Base-by-base conservation (phyloP, 768 basidiomycete genomes). In the Tricholoma sp. region DNA sequence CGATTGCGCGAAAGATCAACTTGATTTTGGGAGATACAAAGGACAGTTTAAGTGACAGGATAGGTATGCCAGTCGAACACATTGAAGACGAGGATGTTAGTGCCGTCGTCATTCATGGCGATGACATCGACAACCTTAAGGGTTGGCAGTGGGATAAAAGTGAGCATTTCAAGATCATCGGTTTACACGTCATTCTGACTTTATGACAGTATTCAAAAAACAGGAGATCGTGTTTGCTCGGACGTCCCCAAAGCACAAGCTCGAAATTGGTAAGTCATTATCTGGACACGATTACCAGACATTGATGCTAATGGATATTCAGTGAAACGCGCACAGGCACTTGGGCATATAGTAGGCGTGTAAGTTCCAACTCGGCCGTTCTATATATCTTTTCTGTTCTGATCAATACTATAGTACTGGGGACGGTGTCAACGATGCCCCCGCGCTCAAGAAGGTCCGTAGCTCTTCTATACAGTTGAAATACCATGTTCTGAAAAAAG, bases 61-160 rank as follows among this genome's bases (percentile, higher is more conserved):
- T 84, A 4, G 79, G 76, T 1, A 73, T 83, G 34, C 67, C 77
- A 5, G 54, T 82, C 6, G 81, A 81, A 52, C 80, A 84, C 50
- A 76, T 88, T 36, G 86, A 84, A 57, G 85, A 87, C 24, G 86
- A 87, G 58, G 85, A 88, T 69, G 79, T 84, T 50, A 74, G 75
- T 47, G 85, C 85, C 4, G 78, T 86, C 24, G 84, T 86, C 29
- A 75, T 88, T 34, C 85, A 86, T 61, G 85, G 86, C 37, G 86
- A 88, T 59, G 78, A 82, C 39, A 86, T 88, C 56, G 86, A 88
- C 63, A 66, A 68, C 6, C 67, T 88, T 13, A 82, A 86, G 63
- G 84, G 83, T 4, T 87, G 84, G 83, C 84, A 87, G 67, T 87
- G 85, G 85, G 85, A 87, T 70, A 80, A 84, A 63, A 87, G 84